Evolutionary conservation across 441 rosid species (phyloP).

Genomic region (Mallotus repandus): DNA sequence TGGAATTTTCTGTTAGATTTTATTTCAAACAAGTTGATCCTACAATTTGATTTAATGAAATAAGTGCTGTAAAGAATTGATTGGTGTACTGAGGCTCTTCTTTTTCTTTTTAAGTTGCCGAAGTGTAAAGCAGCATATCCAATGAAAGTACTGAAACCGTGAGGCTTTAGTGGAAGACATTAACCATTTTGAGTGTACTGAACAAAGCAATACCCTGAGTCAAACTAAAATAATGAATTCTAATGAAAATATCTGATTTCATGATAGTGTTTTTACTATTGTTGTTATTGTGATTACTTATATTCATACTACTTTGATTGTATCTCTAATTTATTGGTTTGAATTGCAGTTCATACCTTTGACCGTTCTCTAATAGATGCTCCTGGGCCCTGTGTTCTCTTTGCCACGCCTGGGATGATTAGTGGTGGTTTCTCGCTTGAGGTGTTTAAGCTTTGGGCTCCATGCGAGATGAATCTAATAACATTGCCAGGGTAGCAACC

Average conservation of each 20-base stretch:
- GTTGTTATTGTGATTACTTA: background rate
- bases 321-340: constrained; percentile 22
- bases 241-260: background rate
- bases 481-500: constrained; percentile 79
- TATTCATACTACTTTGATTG: background rate
- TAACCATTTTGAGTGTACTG: background rate
- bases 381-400: constrained; percentile 97
- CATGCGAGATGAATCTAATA: constrained; percentile 73
- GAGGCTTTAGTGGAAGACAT: background rate
- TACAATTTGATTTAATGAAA: background rate
- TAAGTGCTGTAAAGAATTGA: background rate
- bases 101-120: background rate
- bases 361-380: constrained; percentile 76
- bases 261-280: background rate
- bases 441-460: constrained; percentile 97
- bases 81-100: background rate
- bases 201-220: constrained; percentile 4
- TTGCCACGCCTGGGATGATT: constrained; percentile 99
- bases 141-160: background rate
- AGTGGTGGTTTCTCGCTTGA: constrained; percentile 94
- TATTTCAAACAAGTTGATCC: background rate
- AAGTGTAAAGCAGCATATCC: background rate
- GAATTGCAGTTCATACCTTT: constrained; percentile 63
- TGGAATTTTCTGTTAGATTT: background rate
- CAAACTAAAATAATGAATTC: background rate